Base-by-base conservation (phyloP, 2,329 filamentous ascomycete genomes). In the Verticillium isaacii region DNA sequence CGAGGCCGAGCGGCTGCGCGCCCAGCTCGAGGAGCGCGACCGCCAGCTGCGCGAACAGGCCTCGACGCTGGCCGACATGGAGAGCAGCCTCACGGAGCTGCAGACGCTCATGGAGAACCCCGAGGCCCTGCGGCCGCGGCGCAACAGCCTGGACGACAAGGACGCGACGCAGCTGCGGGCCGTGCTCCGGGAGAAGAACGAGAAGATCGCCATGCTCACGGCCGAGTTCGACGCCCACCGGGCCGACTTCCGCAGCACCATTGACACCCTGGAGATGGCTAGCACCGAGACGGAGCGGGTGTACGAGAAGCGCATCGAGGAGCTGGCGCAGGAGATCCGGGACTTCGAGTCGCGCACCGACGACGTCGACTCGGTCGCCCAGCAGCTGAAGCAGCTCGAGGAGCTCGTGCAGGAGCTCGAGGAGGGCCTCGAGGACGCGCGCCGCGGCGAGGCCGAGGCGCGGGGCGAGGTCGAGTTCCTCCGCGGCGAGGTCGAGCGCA, bases 371-470 rank as follows among this genome's bases (percentile, higher is more conserved):
- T 90, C 88, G 32, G 93, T 99, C 23, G 93, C 95, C 7, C 85
- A 85, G 65, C 95, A 99, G 75, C 82, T 99, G 60, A 97, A 97
- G 78, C 93, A 97, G 75, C 82, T 99, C 1, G 95, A 98, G 73
- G 94, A 98, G 73, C 84, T 98, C 37, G 95, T 99, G 2, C 94
- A 96, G 68, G 95, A 99, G 74, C 85, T 99, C 0, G 95, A 99
- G 74, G 95, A 99, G 75, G 95, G 95, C 0, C 82, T 99, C 1
- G 95, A 99, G 76, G 95, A 99, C 77, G 93, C 95, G 57, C 85
- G 95, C 60, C 85, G 95, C 61, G 95, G 95, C 7, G 95, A 99
- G 77, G 94, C 94, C 11, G 95, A 99, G 78, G 95, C 95, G 34
- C 86, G 95, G 62, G 94, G 93, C 0, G 95, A 99, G 73, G 94